Evolutionary conservation across 225 moss, liverwort and hornwort genomes (phyloP).

Genomic region (Lunularia cruciata): DNA sequence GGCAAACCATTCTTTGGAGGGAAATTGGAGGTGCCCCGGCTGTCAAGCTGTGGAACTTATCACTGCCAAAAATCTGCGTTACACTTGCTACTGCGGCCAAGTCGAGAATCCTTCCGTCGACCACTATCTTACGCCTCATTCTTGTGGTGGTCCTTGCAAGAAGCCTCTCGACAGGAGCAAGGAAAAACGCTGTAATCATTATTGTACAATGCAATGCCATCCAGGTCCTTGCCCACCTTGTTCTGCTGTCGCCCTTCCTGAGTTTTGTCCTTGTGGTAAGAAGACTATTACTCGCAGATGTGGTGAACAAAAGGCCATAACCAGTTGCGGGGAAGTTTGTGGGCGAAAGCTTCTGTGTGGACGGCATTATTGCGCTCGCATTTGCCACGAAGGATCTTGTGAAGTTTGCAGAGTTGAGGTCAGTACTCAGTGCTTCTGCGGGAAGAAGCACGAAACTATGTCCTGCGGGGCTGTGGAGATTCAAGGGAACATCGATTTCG

Average conservation of each 20-base stretch:
- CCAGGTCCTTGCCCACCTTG: conserved; percentile 98
- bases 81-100: conserved; percentile 88
- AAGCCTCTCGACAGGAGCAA: conserved; percentile 77
- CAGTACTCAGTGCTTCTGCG: conserved; percentile 84
- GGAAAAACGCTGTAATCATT: conserved; percentile 76
- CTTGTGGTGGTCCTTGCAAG: conserved; percentile 91
- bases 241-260: conserved; percentile 72
- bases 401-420: conserved; percentile 58
- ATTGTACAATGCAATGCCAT: conserved; percentile 93
- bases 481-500: conserved; percentile 60
- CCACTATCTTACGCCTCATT: conserved; percentile 90
- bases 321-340: conserved; percentile 74
- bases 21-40: conserved; percentile 98
- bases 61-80: conserved; percentile 70
- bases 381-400: conserved; percentile 86
- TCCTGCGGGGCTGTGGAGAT: conserved; percentile 75
- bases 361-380: conserved; percentile 65
- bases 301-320: conserved; percentile 67
- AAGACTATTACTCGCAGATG: conserved; percentile 62
- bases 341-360: conserved; percentile 65
- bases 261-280: conserved; percentile 91
- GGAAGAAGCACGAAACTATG: conserved; percentile 52
- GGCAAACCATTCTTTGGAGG: conserved; percentile 51
- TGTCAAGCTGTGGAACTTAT: conserved; percentile 86
- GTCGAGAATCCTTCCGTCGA: conserved; percentile 72